Conservation (phyloP, 306 rosid genomes). For the Sphenostylis stenocarpa region DNA sequence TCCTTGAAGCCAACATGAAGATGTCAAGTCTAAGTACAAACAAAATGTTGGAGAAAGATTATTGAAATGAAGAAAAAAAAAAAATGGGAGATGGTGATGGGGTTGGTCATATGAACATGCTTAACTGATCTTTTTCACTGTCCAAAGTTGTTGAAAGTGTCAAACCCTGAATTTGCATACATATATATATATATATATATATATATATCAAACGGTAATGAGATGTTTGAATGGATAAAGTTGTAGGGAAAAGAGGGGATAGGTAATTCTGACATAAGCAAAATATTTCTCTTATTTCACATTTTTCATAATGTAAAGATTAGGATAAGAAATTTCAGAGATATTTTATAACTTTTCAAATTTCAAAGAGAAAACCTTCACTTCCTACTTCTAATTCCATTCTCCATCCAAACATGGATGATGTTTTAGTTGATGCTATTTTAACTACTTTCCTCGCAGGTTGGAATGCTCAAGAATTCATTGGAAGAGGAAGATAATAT, state of each 20-base stretch:
- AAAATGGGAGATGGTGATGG: background rate
- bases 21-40: background rate
- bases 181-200: too few relatives aligned
- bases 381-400: background rate
- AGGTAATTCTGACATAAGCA: background rate
- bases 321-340: background rate
- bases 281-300: background rate
- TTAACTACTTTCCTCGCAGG: constrained; percentile 5
- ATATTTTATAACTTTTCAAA: background rate
- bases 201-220: background rate
- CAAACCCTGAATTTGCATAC: background rate
- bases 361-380: background rate
- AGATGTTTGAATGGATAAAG: background rate
- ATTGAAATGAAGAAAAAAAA: background rate
- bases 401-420: background rate
- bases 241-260: background rate
- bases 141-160: background rate
- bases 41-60: background rate
- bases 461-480: constrained; percentile 10
- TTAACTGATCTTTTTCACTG: background rate
- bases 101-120: background rate
- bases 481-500: constrained; percentile 12
- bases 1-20: background rate
- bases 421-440: background rate
- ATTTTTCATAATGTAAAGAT: background rate